Percentiles rank a stretch among this genome's conserved stretches.
phyloP scores from a whole-genome alignment of 441 rosid species.

The Gossypium schwendimanii region DNA sequence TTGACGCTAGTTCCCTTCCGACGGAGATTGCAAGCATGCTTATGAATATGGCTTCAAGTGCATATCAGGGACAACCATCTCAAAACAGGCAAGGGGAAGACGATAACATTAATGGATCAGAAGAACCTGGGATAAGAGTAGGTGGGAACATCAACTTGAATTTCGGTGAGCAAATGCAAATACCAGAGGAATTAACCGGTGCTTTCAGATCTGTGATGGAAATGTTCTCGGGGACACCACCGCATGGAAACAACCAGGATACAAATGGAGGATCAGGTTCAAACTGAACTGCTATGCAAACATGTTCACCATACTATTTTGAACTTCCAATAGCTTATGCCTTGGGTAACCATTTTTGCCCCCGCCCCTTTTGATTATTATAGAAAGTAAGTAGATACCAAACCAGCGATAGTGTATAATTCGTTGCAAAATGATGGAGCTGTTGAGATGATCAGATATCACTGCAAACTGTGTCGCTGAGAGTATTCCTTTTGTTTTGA shows the following conservation, averaged over 20 bases:
- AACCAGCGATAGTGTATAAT: too few relatives aligned
- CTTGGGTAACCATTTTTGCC: neutral
- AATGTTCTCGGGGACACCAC: slow-evolving; percentile 54
- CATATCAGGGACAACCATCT: slow-evolving; percentile 28
- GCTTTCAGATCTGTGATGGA: slow-evolving; percentile 66
- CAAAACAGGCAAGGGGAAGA: slow-evolving; percentile 31
- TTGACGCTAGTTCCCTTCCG: slow-evolving; percentile 28
- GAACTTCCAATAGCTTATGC: neutral
- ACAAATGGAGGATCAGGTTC: neutral
- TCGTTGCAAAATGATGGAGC: too few relatives aligned
- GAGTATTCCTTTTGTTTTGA: too few relatives aligned
- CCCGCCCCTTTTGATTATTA: too few relatives aligned
- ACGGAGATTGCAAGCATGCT: slow-evolving; percentile 38
- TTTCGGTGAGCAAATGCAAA: slow-evolving; percentile 23
- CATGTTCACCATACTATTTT: neutral
- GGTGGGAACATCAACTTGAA: slow-evolving; percentile 40
- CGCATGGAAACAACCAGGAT: slow-evolving; percentile 24
- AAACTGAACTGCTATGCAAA: neutral
- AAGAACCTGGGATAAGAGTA: slow-evolving; percentile 33
- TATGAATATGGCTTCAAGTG: slow-evolving; percentile 36
- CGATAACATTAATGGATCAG: slow-evolving; percentile 15
- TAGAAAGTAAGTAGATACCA: too few relatives aligned
- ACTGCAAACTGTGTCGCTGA: too few relatives aligned
- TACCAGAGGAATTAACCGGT: slow-evolving; percentile 55
- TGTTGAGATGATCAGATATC: too few relatives aligned